These are phyloP conservation scores for Tripidium arundinaceum DNA, from an alignment of 202 grass and related monocot species.

Conservation along the genomic window DNA sequence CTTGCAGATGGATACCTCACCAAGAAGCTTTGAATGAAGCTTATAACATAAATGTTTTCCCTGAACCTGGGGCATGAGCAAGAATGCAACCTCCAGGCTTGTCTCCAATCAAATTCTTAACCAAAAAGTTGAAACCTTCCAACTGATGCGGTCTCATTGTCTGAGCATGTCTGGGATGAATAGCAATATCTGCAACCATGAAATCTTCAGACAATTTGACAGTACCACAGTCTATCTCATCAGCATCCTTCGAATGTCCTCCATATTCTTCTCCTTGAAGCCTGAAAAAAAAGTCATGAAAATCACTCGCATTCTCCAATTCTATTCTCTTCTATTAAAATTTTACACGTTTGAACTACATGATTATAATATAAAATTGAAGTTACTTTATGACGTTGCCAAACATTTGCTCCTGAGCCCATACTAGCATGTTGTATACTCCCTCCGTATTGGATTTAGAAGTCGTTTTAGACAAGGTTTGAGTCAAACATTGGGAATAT, in stretches of 20 bases:
- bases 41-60: constrained; percentile 98
- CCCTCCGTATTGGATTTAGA: too few relatives aligned
- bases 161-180: constrained; percentile 87
- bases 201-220: constrained; percentile 68
- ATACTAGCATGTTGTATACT: constrained; percentile 5
- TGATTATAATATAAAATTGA: neutral
- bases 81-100: constrained; percentile 95
- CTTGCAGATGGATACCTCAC: constrained; percentile 81
- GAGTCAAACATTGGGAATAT: neutral
- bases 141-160: constrained; percentile 84
- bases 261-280: constrained; percentile 56
- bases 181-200: constrained; percentile 54
- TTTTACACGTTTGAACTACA: constrained; percentile 14
- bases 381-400: neutral
- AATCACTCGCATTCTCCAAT: constrained; percentile 20
- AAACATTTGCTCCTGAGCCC: constrained; percentile 9
- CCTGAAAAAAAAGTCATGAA: constrained; percentile 54
- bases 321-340: neutral
- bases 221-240: constrained; percentile 43
- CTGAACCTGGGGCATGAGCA: constrained; percentile 96
- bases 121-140: constrained; percentile 91
- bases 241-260: constrained; percentile 45
- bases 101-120: constrained; percentile 76
- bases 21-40: constrained; percentile 96
- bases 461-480: too few relatives aligned